Base-by-base conservation (phyloP, 768 basidiomycete species). In the Pleurotus salmoneostramineus region DNA sequence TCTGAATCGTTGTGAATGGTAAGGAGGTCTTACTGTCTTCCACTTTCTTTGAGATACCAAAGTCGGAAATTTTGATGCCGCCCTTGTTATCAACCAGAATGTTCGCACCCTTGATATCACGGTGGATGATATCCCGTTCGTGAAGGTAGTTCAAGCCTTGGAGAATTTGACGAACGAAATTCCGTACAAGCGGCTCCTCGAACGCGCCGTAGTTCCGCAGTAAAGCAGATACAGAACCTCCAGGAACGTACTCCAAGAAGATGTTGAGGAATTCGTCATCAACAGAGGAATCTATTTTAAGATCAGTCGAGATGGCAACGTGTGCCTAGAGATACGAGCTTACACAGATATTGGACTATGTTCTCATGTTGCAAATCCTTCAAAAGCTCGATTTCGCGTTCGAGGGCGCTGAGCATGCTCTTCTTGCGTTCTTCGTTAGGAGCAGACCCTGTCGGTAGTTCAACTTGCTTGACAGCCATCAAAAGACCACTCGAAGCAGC, bases 81-180 rank as follows among this genome's bases (percentile, higher is more conserved):
- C 95, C 94, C 70, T 96, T 96, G 75, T 98, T 98, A 69, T 98
- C 95, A 3, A 97, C 95, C 58, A 99, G 86, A 57, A 99, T 97
- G 69, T 99, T 98, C 37, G 92, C 97, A 17, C 97, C 97, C 68
- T 99, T 99, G 78, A 99, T 99, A 67, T 99, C 97, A 8, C 95
- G 90, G 72, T 98, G 95, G 58, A 98, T 94, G 70, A 98, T 97
- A 63, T 91, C 93, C 10, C 91, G 84, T 63, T 93, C 91, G 63
- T 98, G 95, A 8, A 98, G 81, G 64, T 97, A 98, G 66, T 88
- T 83, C 56, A 98, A 80, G 8, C 95, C 95, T 50, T 86, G 84
- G 44, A 95, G 76, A 61, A 96, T 96, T 70, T 97, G 95, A 21
- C 91, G 83, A 50, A 95, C 91, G 69, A 95, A 98, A 66, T 92